phyloP scores from a whole-genome alignment of 2,329 filamentous ascomycete species.

The Cladosporium austrohemisphaericum region DNA sequence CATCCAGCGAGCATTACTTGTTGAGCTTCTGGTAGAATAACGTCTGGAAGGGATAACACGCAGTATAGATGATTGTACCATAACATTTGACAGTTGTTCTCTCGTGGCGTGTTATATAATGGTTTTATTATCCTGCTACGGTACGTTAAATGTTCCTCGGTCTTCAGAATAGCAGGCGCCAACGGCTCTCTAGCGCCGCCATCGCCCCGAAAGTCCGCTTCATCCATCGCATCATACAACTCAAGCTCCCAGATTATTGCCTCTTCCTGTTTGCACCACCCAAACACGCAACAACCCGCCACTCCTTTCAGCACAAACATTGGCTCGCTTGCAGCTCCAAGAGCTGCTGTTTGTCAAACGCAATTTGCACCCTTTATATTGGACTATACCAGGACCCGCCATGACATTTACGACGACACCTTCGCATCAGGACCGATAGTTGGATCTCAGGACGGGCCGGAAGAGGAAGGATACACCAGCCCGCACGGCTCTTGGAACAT shows the following conservation, averaged over 20 bases:
- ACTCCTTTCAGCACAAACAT: not conserved
- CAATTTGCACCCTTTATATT: not conserved
- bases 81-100: too few species aligned
- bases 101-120: too few species aligned
- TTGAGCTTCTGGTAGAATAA: not conserved
- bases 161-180: too few species aligned
- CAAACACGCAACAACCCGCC: not conserved
- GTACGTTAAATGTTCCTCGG: too few species aligned
- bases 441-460: not conserved
- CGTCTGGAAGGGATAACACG: not conserved
- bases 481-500: not conserved
- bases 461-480: not conserved
- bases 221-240: not conserved
- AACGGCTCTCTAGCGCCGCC: too few species aligned
- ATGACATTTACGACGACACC: constrained; percentile 2
- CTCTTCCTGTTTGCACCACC: not conserved
- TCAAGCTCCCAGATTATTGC: not conserved
- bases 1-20: constrained; percentile 12
- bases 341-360: not conserved
- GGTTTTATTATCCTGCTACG: too few species aligned
- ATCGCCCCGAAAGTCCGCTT: too few species aligned
- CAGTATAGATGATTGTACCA: constrained; percentile 13
- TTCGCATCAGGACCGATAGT: constrained; percentile 4
- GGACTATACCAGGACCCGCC: not conserved
- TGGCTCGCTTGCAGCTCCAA: too few species aligned